Evolutionary conservation across 2,329 filamentous ascomycete genomes (phyloP).

Genomic region (Pseudohalonectria lignicola): DNA sequence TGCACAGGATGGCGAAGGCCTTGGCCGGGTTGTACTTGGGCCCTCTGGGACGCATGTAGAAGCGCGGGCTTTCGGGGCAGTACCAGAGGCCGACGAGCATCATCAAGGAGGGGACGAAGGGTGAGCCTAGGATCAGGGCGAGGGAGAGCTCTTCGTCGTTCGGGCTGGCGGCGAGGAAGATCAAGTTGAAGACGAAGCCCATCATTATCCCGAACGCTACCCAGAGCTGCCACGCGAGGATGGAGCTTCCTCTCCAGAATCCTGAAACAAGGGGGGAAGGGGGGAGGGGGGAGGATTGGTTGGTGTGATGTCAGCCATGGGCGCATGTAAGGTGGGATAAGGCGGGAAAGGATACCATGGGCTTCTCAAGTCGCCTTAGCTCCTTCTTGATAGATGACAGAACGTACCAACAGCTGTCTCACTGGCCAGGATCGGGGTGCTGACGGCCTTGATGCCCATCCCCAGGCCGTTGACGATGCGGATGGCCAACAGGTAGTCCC

Average conservation of each 20-base stretch:
- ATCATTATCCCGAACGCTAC: slow-evolving; percentile 25
- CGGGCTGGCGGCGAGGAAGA: slow-evolving; percentile 12
- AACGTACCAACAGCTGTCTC: slow-evolving; percentile 26
- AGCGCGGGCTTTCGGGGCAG: slow-evolving; percentile 27
- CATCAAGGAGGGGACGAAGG: slow-evolving; percentile 20
- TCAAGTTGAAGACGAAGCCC: slow-evolving; percentile 23
- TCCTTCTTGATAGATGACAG: too few species aligned
- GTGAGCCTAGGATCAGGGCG: slow-evolving; percentile 22
- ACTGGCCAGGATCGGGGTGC: slow-evolving; percentile 32
- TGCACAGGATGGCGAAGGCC: slow-evolving; percentile 20
- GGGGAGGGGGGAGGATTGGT: too few species aligned
- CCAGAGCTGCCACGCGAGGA: slow-evolving; percentile 35
- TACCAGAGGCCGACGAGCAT: slow-evolving; percentile 22
- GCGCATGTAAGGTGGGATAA: too few species aligned
- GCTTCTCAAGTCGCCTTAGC: too few species aligned
- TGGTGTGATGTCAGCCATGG: too few species aligned
- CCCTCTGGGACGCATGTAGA: slow-evolving; percentile 23
- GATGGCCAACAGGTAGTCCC: slow-evolving; percentile 21
- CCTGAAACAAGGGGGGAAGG: too few species aligned
- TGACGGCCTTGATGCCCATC: slow-evolving; percentile 38
- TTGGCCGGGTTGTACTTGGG: slow-evolving; percentile 20
- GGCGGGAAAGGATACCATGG: too few species aligned
- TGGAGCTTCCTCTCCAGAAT: slow-evolving; percentile 34
- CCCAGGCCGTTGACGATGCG: slow-evolving; percentile 26
- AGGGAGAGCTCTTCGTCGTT: slow-evolving; percentile 9